Evolutionary conservation across 2,329 filamentous ascomycete genomes (phyloP), one percentile per base, ranked within the genome.

Genomic region (Hansfordia pulvinata): DNA sequence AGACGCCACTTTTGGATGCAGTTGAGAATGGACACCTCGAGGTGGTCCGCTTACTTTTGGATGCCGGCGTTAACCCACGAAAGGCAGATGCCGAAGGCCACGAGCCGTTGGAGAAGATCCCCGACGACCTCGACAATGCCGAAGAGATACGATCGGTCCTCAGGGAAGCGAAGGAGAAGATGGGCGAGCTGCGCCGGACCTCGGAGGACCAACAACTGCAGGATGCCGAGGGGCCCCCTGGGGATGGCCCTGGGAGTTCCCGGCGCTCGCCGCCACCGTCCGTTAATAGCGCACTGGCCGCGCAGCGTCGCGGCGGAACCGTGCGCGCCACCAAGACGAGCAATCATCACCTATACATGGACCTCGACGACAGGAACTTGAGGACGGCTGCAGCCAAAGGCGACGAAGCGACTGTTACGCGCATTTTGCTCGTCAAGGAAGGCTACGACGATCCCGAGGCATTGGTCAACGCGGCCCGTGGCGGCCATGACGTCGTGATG

Each of bases 1-100:
- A 98, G 43, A 96, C 90, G 0, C 90, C 90, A 16, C 65, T 98
- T 19, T 77, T 98, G 28, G 90, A 98, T 57, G 90, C 90, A 5
- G 85, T 96, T 16, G 90, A 96, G 40, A 98, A 98, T 43, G 83
- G 83, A 1, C 86, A 98, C 46, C 50, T 93, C 6, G 81, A 80
- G 11, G 88, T 96, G 4, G 81, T 98, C 21, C 82, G 75, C 42
- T 61, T 93, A 8, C 59, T 98, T 18, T 62, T 98, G 3, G 72
- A 79, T 29, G 78, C 86, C 30, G 88, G 86, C 8, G 88, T 93
- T 9, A 92, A 98, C 45, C 90, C 90, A 25, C 76, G 85, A 26
- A 81, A 85, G 38, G 76, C 85, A 24, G 94, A 96, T 46, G 76
- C 83, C n/a, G 79, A 85, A 41, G 90, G 90, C 5, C 79, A 93